Percentiles rank a stretch among this genome's conserved stretches.
Conservation (phyloP, 495 filamentous ascomycete genomes). For the Neurospora sp. region DNA sequence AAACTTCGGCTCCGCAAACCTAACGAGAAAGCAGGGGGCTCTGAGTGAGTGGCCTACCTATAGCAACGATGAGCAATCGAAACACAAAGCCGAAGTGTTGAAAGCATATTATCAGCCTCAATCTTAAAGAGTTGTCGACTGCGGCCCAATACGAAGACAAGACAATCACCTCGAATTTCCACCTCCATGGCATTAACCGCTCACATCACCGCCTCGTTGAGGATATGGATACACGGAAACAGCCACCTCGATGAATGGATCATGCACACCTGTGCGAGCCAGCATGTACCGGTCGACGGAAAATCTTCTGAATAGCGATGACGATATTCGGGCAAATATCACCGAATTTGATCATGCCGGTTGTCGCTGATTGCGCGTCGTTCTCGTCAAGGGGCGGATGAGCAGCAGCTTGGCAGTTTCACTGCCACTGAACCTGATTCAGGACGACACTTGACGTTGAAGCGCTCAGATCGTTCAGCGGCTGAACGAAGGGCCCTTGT, state of each 20-base stretch:
- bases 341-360: background rate
- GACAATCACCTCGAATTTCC: background rate
- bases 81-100: background rate
- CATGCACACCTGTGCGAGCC: background rate
- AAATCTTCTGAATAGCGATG: background rate
- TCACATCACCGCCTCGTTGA: background rate
- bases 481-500: background rate
- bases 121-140: background rate
- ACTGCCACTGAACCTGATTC: background rate
- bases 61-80: background rate
- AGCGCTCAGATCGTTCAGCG: background rate
- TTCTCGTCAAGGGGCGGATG: background rate
- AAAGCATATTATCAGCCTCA: background rate
- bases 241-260: background rate
- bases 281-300: background rate
- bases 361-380: background rate
- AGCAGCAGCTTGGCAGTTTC: background rate
- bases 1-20: background rate
- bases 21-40: background rate
- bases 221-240: background rate
- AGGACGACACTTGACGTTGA: background rate
- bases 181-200: background rate
- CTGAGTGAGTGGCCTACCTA: background rate
- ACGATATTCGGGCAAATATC: background rate
- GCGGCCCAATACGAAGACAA: background rate